Conservation (phyloP, 805 yeast species). For the Lipomyces lipofer region DNA sequence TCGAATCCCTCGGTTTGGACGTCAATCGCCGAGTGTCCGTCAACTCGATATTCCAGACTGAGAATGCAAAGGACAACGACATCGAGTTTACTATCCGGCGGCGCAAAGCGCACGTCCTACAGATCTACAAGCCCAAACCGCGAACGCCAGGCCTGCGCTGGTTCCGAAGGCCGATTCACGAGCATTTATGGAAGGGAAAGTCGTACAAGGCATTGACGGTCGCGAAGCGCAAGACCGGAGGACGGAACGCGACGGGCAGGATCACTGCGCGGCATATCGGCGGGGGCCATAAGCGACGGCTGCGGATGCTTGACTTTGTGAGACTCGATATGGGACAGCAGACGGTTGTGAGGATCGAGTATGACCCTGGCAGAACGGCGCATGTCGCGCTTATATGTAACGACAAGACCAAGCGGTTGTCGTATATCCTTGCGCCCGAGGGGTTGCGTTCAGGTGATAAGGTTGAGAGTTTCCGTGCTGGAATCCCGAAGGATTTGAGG, state of each 20-base stretch:
- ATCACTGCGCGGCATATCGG: slow-evolving; percentile 94
- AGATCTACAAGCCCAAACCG: slow-evolving; percentile 25
- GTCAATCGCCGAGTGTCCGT: background rate
- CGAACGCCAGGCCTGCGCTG: slow-evolving; percentile 44
- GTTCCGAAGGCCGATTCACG: slow-evolving; percentile 84
- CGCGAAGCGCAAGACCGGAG: slow-evolving; percentile 71
- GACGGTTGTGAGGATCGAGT: slow-evolving; percentile 82
- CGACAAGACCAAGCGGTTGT: slow-evolving; percentile 56
- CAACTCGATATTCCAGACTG: background rate
- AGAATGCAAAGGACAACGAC: background rate
- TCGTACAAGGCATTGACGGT: slow-evolving; percentile 76
- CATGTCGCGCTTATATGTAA: slow-evolving; percentile 86
- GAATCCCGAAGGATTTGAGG: slow-evolving; percentile 73
- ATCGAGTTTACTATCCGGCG: slow-evolving; percentile 6
- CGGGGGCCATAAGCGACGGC: slow-evolving; percentile 91
- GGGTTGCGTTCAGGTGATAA: slow-evolving; percentile 91
- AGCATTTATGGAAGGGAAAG: slow-evolving; percentile 80
- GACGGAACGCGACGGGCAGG: slow-evolving; percentile 85
- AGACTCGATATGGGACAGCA: slow-evolving; percentile 71
- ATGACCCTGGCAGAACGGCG: slow-evolving; percentile 91
- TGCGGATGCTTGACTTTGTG: slow-evolving; percentile 75
- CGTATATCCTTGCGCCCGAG: slow-evolving; percentile 87
- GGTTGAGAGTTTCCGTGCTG: slow-evolving; percentile 86
- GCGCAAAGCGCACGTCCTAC: slow-evolving; percentile 1
- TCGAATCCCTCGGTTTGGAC: slow-evolving; percentile 23